These are phyloP conservation scores for Sphagnum magellanicum DNA, from an alignment of 228 moss, liverwort and hornwort genomes.

Conservation along the genomic window DNA sequence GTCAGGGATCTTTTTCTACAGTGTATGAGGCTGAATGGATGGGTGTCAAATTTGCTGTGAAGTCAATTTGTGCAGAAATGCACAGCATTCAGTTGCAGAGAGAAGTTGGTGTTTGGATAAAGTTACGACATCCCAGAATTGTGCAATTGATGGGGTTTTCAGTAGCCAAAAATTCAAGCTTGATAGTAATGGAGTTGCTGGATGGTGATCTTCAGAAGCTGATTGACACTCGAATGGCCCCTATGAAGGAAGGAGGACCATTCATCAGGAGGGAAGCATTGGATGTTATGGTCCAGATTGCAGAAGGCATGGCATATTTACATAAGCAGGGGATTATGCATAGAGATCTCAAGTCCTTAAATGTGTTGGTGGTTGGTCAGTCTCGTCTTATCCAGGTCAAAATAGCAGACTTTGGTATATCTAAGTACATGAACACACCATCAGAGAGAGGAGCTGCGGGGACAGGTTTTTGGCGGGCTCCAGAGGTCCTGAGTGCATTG, in stretches of 20 bases:
- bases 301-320: constrained; percentile 17
- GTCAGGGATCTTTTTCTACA: too few species aligned
- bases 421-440: neutral
- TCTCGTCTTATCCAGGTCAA: constrained; percentile 13
- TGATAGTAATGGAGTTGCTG: constrained; percentile 40
- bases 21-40: too few species aligned
- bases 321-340: constrained; percentile 21
- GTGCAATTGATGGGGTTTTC: constrained; percentile 3
- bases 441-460: neutral
- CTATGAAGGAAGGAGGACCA: neutral
- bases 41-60: too few species aligned
- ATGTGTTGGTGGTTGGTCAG: constrained; percentile 13
- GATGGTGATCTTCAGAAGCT: constrained; percentile 2
- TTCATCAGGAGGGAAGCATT: constrained; percentile 12
- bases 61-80: too few species aligned
- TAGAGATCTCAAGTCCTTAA: constrained; percentile 27
- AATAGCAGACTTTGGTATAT: constrained; percentile 29
- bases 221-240: neutral
- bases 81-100: too few species aligned
- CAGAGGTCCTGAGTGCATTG: constrained; percentile 3
- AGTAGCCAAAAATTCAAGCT: constrained; percentile 13
- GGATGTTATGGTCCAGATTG: constrained; percentile 16
- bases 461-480: constrained; percentile 25
- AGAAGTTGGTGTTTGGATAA: too few species aligned
- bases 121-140: too few species aligned